Conservation (phyloP, 78 protist genomes). For the Cavenderia fasciculata region DNA sequence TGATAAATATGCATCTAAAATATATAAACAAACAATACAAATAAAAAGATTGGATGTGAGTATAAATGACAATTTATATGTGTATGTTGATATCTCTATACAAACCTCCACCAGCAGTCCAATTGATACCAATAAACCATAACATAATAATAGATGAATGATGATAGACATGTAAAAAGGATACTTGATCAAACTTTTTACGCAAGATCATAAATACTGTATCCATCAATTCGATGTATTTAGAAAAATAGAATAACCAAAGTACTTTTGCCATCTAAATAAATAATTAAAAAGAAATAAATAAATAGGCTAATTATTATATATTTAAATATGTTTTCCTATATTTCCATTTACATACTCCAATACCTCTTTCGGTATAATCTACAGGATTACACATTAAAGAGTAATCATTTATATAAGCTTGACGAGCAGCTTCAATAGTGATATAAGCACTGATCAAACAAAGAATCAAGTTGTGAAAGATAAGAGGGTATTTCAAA, state of each 20-base stretch:
- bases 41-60: no score
- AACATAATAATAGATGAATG: constrained; percentile 51
- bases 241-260: constrained; percentile 72
- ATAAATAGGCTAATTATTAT: no score
- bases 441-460: constrained; percentile 52
- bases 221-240: constrained; percentile 58
- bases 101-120: constrained; percentile 82
- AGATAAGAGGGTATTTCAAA: constrained; percentile 33
- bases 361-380: constrained; percentile 53
- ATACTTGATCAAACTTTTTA: constrained; percentile 48
- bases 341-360: constrained; percentile 42
- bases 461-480: constrained; percentile 23
- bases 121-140: constrained; percentile 72
- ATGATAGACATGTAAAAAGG: constrained; percentile 82
- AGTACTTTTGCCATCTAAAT: constrained; percentile 82
- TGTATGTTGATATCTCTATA: no score
- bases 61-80: no score
- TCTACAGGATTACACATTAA: constrained; percentile 62
- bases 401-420: constrained; percentile 32
- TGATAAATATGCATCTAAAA: constrained; percentile 61
- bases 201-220: constrained; percentile 69
- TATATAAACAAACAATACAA: no score
- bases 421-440: constrained; percentile 37
- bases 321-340: no score
- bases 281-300: no score